These are phyloP conservation scores for Endothia cerciana DNA, from an alignment of 2,329 filamentous ascomycete genomes.

Conservation along the genomic window DNA sequence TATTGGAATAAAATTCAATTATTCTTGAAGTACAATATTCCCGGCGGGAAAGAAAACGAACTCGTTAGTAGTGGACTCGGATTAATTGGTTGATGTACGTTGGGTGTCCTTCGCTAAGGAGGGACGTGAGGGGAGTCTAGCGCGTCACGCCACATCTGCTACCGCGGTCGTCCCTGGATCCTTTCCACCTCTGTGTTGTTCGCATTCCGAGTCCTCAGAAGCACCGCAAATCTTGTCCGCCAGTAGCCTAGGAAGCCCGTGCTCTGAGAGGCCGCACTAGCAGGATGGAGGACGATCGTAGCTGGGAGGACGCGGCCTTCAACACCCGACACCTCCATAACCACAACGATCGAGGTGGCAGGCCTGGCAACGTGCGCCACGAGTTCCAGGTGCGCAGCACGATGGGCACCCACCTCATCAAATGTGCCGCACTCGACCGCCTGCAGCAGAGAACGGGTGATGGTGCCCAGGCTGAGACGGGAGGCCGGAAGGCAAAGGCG, in stretches of 20 bases:
- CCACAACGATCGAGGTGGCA: slow-evolving; percentile 29
- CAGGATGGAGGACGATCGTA: slow-evolving; percentile 24
- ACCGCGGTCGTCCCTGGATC: background rate
- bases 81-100: no score
- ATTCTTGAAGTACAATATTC: no score
- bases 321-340: slow-evolving; percentile 35
- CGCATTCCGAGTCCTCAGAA: no score
- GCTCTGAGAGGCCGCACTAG: no score
- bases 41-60: no score
- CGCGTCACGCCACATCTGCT: slow-evolving; percentile 5
- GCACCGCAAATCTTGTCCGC: no score
- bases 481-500: background rate
- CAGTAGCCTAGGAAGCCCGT: no score
- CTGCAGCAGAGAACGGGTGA: slow-evolving; percentile 4
- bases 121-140: no score
- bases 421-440: slow-evolving; percentile 26
- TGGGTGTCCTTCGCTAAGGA: no score
- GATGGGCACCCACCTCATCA: slow-evolving; percentile 32
- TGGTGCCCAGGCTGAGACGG: background rate
- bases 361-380: slow-evolving; percentile 23
- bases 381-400: slow-evolving; percentile 31
- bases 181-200: no score
- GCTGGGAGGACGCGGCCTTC: slow-evolving; percentile 34
- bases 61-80: no score
- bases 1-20: no score